Conservation (phyloP, 2,329 filamentous ascomycete species). For the Fusarium sulawesiense region DNA sequence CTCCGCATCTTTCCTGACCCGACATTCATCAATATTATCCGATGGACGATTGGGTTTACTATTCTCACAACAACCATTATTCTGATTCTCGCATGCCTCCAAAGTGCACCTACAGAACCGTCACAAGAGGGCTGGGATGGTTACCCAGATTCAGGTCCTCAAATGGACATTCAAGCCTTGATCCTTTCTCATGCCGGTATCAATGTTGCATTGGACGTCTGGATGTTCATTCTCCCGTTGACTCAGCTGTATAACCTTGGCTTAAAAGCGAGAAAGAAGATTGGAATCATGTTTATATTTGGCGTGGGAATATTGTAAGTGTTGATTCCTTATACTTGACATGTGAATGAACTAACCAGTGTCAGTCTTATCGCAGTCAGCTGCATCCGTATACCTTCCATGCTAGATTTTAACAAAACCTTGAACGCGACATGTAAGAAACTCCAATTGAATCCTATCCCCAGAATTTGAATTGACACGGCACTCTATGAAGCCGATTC, state of each 20-base stretch:
- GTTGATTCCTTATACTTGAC: rapidly evolving
- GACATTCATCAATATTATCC: background rate
- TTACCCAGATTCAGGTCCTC: background rate
- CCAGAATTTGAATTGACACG: background rate
- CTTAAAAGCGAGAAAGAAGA: background rate
- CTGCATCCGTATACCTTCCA: slow-evolving; percentile 1
- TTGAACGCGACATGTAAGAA: background rate
- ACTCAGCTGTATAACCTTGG: slow-evolving; percentile 7
- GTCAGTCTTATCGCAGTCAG: slow-evolving; percentile 10
- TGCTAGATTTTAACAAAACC: background rate
- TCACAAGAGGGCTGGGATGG: slow-evolving; percentile 13
- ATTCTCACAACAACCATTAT: background rate
- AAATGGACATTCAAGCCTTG: background rate
- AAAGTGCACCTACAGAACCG: background rate
- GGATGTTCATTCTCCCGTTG: slow-evolving; percentile 8
- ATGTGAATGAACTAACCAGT: background rate
- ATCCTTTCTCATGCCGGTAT: slow-evolving; percentile 3
- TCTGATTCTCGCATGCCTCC: background rate
- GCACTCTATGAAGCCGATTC: background rate
- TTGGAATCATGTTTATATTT: slow-evolving; percentile 2
- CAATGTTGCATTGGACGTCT: slow-evolving; percentile 3
- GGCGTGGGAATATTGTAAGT: slow-evolving; percentile 14
- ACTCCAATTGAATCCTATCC: rapidly evolving
- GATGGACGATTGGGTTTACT: background rate
- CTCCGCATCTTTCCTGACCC: slow-evolving; percentile 9